These are phyloP conservation scores for Austroboletus eburneus DNA, from an alignment of 768 basidiomycete genomes.

Conservation along the genomic window DNA sequence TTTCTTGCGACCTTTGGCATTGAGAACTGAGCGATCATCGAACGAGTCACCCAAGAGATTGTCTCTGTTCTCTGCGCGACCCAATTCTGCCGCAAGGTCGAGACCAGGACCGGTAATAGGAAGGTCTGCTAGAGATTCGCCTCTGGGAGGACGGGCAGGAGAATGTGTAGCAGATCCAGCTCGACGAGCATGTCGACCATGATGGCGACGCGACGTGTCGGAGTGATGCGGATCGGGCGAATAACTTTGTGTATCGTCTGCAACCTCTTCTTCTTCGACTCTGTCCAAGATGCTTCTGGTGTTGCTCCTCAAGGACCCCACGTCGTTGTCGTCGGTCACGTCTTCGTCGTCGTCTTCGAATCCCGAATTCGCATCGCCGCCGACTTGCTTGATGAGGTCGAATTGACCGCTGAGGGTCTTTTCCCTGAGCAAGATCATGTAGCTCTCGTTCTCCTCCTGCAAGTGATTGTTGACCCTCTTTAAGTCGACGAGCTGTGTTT, in stretches of 20 bases:
- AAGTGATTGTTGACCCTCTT: slow-evolving; percentile 83
- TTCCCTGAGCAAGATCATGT: slow-evolving; percentile 90
- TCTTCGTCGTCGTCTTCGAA: slow-evolving; percentile 36
- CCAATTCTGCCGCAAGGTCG: slow-evolving; percentile 88
- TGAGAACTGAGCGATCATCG: slow-evolving; percentile 45
- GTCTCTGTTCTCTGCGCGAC: slow-evolving; percentile 87
- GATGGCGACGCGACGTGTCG: slow-evolving; percentile 39
- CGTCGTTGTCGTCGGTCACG: slow-evolving; percentile 40
- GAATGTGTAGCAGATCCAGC: slow-evolving; percentile 52
- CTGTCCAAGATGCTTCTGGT: slow-evolving; percentile 57
- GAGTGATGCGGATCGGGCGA: slow-evolving; percentile 36
- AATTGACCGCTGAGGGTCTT: slow-evolving; percentile 88
- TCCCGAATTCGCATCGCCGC: slow-evolving; percentile 38
- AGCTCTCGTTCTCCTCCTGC: slow-evolving; percentile 96
- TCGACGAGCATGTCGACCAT: slow-evolving; percentile 46
- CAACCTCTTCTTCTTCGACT: slow-evolving; percentile 52
- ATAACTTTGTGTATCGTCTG: slow-evolving; percentile 40
- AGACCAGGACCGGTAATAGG: slow-evolving; percentile 87
- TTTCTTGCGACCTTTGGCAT: slow-evolving; percentile 45
- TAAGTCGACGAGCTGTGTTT: slow-evolving; percentile 80
- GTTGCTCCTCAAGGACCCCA: slow-evolving; percentile 53
- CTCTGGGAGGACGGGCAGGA: slow-evolving; percentile 42
- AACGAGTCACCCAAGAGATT: slow-evolving; percentile 54
- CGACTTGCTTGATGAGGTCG: slow-evolving; percentile 68
- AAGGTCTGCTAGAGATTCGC: slow-evolving; percentile 81